phyloP scores from a whole-genome alignment of 768 basidiomycete genomes.

The Phanerochaete carnosa region DNA sequence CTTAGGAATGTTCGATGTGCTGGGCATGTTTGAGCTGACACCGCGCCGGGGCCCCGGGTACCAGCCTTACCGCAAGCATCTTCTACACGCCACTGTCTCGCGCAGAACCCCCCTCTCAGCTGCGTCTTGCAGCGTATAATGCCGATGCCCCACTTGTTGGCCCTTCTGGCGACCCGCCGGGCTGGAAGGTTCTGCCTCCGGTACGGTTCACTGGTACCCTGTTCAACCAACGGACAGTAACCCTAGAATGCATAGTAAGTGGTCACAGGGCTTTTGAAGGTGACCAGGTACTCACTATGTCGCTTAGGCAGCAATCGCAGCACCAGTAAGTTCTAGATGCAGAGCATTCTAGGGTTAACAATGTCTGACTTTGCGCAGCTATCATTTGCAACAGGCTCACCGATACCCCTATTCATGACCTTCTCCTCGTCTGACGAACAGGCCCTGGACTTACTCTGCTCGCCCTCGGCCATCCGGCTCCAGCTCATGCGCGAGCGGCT shows the following conservation, averaged over 20 bases:
- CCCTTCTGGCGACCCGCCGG: conserved; percentile 38
- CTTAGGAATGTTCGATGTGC: background rate
- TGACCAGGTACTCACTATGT: background rate
- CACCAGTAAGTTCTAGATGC: conserved; percentile 34
- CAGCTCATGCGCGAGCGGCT: conserved; percentile 45
- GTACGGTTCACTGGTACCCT: conserved; percentile 32
- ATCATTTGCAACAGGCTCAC: conserved; percentile 47
- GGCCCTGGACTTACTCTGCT: conserved; percentile 47
- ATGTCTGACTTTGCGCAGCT: conserved; percentile 31
- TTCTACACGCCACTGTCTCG: conserved; percentile 31
- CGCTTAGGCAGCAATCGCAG: conserved; percentile 45
- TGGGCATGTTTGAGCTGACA: background rate
- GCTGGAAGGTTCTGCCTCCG: conserved; percentile 34
- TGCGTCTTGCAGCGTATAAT: conserved; percentile 35
- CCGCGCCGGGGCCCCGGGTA: background rate
- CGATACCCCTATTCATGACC: conserved; percentile 48
- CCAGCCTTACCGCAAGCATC: conserved; percentile 31
- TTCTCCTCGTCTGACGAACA: conserved; percentile 41
- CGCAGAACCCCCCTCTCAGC: conserved; percentile 32
- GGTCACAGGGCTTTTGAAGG: background rate
- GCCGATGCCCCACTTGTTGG: conserved; percentile 31
- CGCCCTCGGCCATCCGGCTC: conserved; percentile 36
- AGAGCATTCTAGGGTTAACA: background rate
- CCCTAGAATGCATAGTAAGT: conserved; percentile 32
- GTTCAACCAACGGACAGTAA: conserved; percentile 29